phyloP scores from a whole-genome alignment of 2,329 filamentous ascomycete genomes.

The Sphaerostilbella broomeana region DNA sequence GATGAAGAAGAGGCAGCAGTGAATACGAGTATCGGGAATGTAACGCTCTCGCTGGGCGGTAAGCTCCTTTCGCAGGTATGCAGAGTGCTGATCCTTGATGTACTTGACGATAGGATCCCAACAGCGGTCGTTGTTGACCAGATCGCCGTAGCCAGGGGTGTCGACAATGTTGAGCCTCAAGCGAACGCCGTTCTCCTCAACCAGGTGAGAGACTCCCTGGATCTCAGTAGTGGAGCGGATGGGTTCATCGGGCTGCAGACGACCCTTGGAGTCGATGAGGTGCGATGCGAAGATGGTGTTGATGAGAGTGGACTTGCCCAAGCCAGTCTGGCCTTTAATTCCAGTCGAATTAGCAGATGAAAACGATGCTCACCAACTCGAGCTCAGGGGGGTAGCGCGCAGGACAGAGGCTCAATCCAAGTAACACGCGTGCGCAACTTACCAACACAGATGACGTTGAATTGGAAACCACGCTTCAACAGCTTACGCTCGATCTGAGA shows the following conservation, averaged over 20 bases:
- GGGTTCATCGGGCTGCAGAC: conserved; percentile 83
- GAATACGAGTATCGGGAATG: conserved; percentile 97
- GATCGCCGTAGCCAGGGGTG: conserved; percentile 94
- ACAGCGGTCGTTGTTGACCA: conserved; percentile 99
- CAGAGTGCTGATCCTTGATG: conserved; percentile 99
- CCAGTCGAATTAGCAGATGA: conserved; percentile 14
- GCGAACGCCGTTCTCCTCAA: conserved; percentile 98
- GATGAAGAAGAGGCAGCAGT: conserved; percentile 99
- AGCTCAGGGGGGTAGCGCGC: too few species aligned
- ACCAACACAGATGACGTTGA: conserved; percentile 99
- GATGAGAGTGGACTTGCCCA: conserved; percentile 98
- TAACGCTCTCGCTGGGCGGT: conserved; percentile 98
- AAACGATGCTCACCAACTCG: not conserved
- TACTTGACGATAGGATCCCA: conserved; percentile 99
- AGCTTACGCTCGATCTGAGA: conserved; percentile 99
- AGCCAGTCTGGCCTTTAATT: conserved; percentile 80
- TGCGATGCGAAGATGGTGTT: conserved; percentile 99
- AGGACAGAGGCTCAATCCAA: too few species aligned
- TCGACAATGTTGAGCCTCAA: conserved; percentile 98
- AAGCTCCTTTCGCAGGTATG: conserved; percentile 98
- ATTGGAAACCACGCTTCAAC: conserved; percentile 98
- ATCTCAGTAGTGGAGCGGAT: conserved; percentile 97
- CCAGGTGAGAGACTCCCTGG: conserved; percentile 94
- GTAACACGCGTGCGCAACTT: conserved; percentile 42
- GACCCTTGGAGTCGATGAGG: conserved; percentile 97